These are phyloP conservation scores for Lachnellula subtilissima DNA, from an alignment of 2,329 filamentous ascomycete genomes.

Conservation along the genomic window DNA sequence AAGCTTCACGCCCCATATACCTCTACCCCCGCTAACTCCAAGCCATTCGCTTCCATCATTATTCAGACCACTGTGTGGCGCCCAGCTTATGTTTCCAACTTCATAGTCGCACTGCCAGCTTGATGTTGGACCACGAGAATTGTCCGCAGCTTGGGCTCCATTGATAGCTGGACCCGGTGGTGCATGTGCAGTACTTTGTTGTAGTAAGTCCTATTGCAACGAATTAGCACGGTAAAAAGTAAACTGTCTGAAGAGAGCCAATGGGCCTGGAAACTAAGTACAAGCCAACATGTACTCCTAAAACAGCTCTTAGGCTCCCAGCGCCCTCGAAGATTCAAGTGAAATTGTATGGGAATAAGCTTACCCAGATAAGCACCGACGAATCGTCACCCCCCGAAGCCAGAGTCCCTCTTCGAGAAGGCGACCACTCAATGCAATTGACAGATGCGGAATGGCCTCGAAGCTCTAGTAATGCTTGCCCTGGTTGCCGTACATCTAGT, in stretches of 20 bases:
- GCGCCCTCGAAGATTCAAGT: too few species aligned
- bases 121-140: slow-evolving; percentile 62
- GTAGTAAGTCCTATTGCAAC: slow-evolving; percentile 31
- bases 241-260: too few species aligned
- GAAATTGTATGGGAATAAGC: too few species aligned
- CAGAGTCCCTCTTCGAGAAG: slow-evolving; percentile 76
- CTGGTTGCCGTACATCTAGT: slow-evolving; percentile 91
- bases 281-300: too few species aligned
- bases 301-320: too few species aligned
- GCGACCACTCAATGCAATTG: slow-evolving; percentile 96
- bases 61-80: slow-evolving; percentile 63
- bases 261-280: too few species aligned
- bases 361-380: slow-evolving; percentile 80
- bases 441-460: slow-evolving; percentile 80
- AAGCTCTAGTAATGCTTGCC: slow-evolving; percentile 89
- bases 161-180: slow-evolving; percentile 39
- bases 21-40: slow-evolving; percentile 73
- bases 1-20: slow-evolving; percentile 62
- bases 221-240: too few species aligned
- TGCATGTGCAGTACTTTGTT: slow-evolving; percentile 36
- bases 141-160: slow-evolving; percentile 49
- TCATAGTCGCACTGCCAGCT: slow-evolving; percentile 86
- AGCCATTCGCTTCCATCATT: slow-evolving; percentile 76
- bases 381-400: slow-evolving; percentile 91
- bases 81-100: slow-evolving; percentile 80